Evolutionary conservation across 305 asterid species (phyloP).

Genomic region (Fraxinus xanthoxyloides): DNA sequence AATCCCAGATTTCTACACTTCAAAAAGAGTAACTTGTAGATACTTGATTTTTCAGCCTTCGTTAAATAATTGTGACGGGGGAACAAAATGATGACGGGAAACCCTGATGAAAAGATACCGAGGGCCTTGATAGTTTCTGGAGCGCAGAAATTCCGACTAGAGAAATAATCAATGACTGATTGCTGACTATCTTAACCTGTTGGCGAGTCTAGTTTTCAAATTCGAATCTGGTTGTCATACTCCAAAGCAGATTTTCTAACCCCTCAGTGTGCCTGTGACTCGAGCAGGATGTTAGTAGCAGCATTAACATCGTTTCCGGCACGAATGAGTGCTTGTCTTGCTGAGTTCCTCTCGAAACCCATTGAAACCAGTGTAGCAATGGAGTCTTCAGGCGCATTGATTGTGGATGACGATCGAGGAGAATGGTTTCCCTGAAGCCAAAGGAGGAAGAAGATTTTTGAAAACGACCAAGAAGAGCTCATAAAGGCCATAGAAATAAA

Average conservation of each 20-base stretch:
- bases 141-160: background rate
- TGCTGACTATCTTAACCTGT: background rate
- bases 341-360: constrained; percentile 92
- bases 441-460: background rate
- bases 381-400: constrained; percentile 45
- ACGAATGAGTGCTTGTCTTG: constrained; percentile 84
- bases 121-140: background rate
- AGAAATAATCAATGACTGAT: background rate
- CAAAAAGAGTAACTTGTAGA: background rate
- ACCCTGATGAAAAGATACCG: background rate
- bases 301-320: constrained; percentile 82
- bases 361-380: constrained; percentile 74
- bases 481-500: background rate
- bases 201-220: background rate
- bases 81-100: background rate
- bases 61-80: background rate
- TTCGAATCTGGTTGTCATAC: background rate
- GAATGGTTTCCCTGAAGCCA: background rate
- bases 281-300: constrained; percentile 92
- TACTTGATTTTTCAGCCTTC: background rate
- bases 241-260: background rate
- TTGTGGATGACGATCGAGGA: constrained; percentile 39
- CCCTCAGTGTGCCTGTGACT: constrained; percentile 55
- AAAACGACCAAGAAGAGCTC: background rate
- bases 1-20: background rate